phyloP scores from a whole-genome alignment of 2,329 filamentous ascomycete species.

The Trichophyton equinum region DNA sequence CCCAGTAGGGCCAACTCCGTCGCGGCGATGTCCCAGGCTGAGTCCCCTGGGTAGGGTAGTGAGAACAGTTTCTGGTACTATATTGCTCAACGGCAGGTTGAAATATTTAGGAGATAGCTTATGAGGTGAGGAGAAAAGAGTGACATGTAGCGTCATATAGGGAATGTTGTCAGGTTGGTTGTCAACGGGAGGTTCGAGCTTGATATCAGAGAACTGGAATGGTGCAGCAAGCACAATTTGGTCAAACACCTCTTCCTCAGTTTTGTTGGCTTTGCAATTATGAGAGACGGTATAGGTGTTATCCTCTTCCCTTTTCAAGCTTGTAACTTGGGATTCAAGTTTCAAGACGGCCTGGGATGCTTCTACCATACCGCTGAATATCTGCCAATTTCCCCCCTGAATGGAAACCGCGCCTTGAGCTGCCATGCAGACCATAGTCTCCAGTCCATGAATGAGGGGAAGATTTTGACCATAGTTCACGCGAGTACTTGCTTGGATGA shows the following conservation, averaged over 20 bases:
- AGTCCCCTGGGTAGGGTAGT: constrained; percentile 60
- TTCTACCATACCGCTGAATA: constrained; percentile 72
- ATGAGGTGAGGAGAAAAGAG: constrained; percentile 68
- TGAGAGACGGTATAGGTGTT: constrained; percentile 36
- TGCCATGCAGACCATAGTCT: constrained; percentile 85
- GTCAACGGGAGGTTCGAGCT: constrained; percentile 31
- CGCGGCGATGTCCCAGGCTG: constrained; percentile 23
- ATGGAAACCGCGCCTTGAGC: constrained; percentile 71
- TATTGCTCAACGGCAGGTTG: constrained; percentile 39
- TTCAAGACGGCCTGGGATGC: constrained; percentile 48
- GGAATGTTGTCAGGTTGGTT: constrained; percentile 61
- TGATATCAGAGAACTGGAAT: constrained; percentile 65
- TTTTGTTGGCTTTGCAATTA: constrained; percentile 16
- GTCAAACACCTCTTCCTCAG: constrained; percentile 45
- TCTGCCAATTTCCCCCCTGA: constrained; percentile 81
- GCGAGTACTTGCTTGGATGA: constrained; percentile 80
- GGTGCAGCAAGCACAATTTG: constrained; percentile 73
- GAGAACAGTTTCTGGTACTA: constrained; percentile 61
- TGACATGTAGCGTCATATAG: constrained; percentile 79
- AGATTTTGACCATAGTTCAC: constrained; percentile 94
- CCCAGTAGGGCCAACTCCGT: constrained; percentile 56
- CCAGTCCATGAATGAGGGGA: constrained; percentile 71
- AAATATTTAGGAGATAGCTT: constrained; percentile 63
- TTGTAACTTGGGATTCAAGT: constrained; percentile 55
- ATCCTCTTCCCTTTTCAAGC: constrained; percentile 36